A percentile compares a stretch with the other conserved stretches of the same genome.
These are phyloP conservation scores for Acacia crassicarpa DNA, from an alignment of 306 rosid species.

Conservation along the genomic window DNA sequence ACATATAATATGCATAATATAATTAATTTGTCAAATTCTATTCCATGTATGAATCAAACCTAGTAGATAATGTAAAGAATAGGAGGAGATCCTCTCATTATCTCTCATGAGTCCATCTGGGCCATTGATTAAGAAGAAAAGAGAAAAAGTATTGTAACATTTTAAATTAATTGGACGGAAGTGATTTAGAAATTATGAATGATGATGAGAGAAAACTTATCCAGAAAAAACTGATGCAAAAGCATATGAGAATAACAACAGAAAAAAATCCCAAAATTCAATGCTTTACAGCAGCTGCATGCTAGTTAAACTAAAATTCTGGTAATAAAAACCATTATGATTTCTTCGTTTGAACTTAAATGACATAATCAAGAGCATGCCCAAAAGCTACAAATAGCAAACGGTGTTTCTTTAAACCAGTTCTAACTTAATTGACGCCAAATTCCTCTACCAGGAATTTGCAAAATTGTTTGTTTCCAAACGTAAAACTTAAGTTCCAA, in stretches of 20 bases:
- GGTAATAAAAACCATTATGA: neutral
- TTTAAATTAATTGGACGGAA: too few relatives aligned
- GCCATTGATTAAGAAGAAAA: too few relatives aligned
- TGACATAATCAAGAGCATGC: neutral
- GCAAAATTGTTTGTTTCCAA: neutral
- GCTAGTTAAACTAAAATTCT: neutral
- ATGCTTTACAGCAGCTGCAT: neutral
- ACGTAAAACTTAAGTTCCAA: neutral
- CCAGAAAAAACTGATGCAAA: neutral
- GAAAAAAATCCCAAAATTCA: neutral
- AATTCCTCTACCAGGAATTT: neutral
- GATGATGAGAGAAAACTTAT: too few relatives aligned
- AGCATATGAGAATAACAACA: neutral
- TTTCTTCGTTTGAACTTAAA: neutral
- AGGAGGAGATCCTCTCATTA: too few relatives aligned
- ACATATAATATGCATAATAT: neutral
- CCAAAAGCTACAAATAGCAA: neutral
- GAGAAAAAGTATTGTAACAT: too few relatives aligned
- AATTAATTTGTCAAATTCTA: neutral
- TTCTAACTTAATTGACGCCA: constrained; percentile 2
- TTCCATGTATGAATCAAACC: neutral
- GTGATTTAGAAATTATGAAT: too few relatives aligned
- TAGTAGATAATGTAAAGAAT: neutral
- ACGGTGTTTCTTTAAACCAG: neutral
- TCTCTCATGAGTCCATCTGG: too few relatives aligned